Conservation (phyloP, 495 filamentous ascomycete species). For the Talaromyces borbonicus region DNA sequence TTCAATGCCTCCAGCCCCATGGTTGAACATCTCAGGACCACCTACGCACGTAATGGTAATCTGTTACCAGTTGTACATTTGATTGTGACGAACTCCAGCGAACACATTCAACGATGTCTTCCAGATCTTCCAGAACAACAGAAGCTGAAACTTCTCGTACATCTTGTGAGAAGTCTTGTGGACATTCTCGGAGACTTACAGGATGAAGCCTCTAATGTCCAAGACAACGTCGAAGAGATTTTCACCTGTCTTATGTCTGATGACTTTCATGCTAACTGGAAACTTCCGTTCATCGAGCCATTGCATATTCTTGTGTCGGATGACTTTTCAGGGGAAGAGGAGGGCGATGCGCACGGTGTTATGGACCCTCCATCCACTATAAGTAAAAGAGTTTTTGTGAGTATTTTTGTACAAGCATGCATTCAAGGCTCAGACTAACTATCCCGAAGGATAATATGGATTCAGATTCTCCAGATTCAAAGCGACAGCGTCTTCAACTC, state of each 20-base stretch:
- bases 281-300: constrained; percentile 32
- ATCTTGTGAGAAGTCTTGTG: constrained; percentile 28
- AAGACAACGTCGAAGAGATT: constrained; percentile 37
- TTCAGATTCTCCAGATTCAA: constrained; percentile 16
- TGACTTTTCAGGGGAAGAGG: constrained; percentile 12
- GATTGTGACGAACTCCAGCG: constrained; percentile 42
- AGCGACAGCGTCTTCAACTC: constrained; percentile 24
- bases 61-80: constrained; percentile 43
- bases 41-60: constrained; percentile 28
- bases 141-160: constrained; percentile 30
- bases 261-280: constrained; percentile 27
- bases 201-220: constrained; percentile 34
- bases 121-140: constrained; percentile 29
- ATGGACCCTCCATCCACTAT: constrained; percentile 1
- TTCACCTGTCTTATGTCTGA: constrained; percentile 26
- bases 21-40: constrained; percentile 33
- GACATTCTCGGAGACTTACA: constrained; percentile 39
- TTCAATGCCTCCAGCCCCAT: constrained; percentile 32
- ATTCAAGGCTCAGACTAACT: constrained; percentile 1
- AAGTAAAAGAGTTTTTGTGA: constrained; percentile 31
- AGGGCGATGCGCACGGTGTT: not conserved
- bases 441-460: constrained; percentile 19
- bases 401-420: no score
- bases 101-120: constrained; percentile 46
- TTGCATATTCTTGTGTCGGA: constrained; percentile 22